Evolutionary conservation across 2,329 filamentous ascomycete species (phyloP), one percentile per base, ranked within the genome.

Genomic region (Fusarium oxysporum): DNA sequence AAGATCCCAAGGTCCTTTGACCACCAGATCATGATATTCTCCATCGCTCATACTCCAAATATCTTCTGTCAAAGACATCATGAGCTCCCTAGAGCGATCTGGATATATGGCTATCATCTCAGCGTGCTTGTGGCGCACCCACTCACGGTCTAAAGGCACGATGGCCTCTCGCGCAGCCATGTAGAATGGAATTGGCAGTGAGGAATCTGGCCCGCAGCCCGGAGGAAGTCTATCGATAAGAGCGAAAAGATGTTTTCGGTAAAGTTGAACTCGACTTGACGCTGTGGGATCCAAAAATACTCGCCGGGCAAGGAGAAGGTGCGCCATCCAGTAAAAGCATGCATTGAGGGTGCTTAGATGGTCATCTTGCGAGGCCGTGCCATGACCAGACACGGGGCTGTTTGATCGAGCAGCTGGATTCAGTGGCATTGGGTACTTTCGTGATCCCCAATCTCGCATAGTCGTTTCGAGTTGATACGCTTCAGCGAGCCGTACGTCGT

Each of bases 311-410:
- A 53, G 50, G 17, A 53, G 50, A 14, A 53, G 33, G 23, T 53
- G 33, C 8, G 50, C 50, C n/a, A 38, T 19, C 33, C 50, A 53
- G n/a, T 53, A 38, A 38, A 37, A 53, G 17, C 23, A 38, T 28
- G 19, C 50, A 53, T 35, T 38, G 5, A 38, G n/a, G 4, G 17
- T 38, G 12, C 35, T 35, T 3, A 53, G 50, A 21, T 53, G 19
- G 8, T 28, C 32, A 25, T 38, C 33, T 53, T 53, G 33, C 2
- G 17, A 45, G 8, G 12, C 14, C n/a, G n/a, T 11, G 6, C 14
- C 4, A 14, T 9, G 0, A 12, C 6, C 12, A 10, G 25, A 28
- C 3, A 47, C 3, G 25, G 19, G 4, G 6, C 6, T 30, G 3
- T 14, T 47, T 28, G 25, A 28, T 21, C 3, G 8, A 47, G 12